Evolutionary conservation across 805 yeast species (phyloP), one percentile per base, ranked within the genome.

Genomic region (Sugiyamaella floridensis): DNA sequence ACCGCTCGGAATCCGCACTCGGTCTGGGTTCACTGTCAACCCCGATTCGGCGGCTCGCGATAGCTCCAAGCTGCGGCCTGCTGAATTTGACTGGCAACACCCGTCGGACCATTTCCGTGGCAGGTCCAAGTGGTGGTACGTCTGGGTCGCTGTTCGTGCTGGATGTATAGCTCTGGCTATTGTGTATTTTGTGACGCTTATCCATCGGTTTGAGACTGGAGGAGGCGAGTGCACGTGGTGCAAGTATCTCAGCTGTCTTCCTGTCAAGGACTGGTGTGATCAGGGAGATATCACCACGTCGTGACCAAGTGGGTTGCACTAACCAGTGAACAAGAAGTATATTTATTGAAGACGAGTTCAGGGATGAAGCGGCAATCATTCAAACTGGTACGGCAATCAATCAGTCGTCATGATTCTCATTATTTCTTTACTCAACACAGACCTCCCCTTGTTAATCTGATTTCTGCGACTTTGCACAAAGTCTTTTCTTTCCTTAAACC

Each of bases 261-360:
- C 89, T 0, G 84, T 84, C 3, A 74, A 80, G 55, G 82, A 79
- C 28, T 84, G 89, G 89, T 84, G 89, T 63, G 81, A 76, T 47
- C 60, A 64, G 28, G 83, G 82, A n/a, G 47, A 62, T 44, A 60
- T 61, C 43, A 59, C 61, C 10, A 60, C 63, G 37, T 32, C 37
- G 37, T 32, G 26, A 22, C 3, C 6, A 22, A 6, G 26, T 22
- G 26, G 26, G 3, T 22, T 3, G 6, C 3, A 22, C 6, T 22
- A 22, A 22, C 26, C 26, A 6, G 26, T 22, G 6, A 22, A 22
- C n/a, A n/a, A n/a, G 6, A 22, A 22, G 26, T 22, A 22, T 22
- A 22, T 22, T 22, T 22, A 22, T 22, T 22, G 26, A 22, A 6
- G 26, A 22, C 6, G 26, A 22, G 3, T 22, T 3, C 6, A 6